A percentile compares a stretch with the other conserved stretches of the same genome.
phyloP scores from a whole-genome alignment of 352 stramenopile genomes.

The Peronosclerospora sorghi region DNA sequence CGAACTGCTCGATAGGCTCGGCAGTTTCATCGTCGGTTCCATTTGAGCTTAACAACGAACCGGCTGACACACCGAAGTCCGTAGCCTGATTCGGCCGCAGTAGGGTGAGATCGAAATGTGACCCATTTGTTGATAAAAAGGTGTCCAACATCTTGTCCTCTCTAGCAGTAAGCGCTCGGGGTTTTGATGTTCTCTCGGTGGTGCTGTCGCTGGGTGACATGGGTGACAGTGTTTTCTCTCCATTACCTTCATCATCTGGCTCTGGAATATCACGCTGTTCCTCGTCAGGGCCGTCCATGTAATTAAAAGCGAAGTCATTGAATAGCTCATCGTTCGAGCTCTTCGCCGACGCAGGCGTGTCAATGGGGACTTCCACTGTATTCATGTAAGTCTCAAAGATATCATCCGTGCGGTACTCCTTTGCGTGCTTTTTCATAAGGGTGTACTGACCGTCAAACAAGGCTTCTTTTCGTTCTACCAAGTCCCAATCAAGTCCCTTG shows the following conservation, averaged over 20 bases:
- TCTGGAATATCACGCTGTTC: conserved; percentile 38
- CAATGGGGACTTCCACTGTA: conserved; percentile 66
- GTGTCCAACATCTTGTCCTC: conserved; percentile 33
- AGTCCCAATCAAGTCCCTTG: conserved; percentile 74
- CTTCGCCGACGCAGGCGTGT: conserved; percentile 75
- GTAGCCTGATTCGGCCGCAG: conserved; percentile 53
- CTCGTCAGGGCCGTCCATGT: conserved; percentile 49
- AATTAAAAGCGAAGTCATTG: conserved; percentile 77
- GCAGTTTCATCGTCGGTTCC: conserved; percentile 18
- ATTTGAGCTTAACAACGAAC: conserved; percentile 49
- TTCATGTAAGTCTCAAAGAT: conserved; percentile 86
- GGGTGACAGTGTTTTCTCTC: conserved; percentile 15
- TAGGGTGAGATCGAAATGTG: conserved; percentile 66
- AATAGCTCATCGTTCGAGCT: conserved; percentile 62
- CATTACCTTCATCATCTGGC: conserved; percentile 24
- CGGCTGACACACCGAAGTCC: conserved; percentile 48
- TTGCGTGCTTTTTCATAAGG: conserved; percentile 74
- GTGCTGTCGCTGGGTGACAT: conserved; percentile 14
- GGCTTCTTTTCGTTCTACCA: conserved; percentile 42
- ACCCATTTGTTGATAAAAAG: conserved; percentile 37
- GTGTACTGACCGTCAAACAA: conserved; percentile 59
- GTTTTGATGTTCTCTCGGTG: conserved; percentile 11
- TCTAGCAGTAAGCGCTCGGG: conserved; percentile 7
- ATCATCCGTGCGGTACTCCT: conserved; percentile 66
- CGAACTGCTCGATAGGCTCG: conserved; percentile 18